Evolutionary conservation across 306 rosid genomes (phyloP), one percentile per base, ranked within the genome.

Genomic region (Vigna nakashimae): DNA sequence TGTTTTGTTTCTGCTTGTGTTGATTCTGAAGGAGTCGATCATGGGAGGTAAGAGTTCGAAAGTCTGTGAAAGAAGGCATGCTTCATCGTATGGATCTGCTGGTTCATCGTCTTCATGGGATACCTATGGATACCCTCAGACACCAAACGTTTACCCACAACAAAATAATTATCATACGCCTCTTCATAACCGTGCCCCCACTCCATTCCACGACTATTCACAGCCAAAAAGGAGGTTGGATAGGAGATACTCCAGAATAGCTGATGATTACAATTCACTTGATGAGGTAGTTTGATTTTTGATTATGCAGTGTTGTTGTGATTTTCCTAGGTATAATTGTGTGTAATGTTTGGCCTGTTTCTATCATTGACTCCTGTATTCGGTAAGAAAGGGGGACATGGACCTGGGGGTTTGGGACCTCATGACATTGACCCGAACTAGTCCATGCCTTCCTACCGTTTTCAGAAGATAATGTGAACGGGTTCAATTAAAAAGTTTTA

Each of bases 231-330:
- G 90, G 77, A 90, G 60, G 51, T 56, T 86, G 79, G 89, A 91
- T 57, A 87, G 91, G 73, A 90, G 43, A 81, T 92, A 85, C 84
- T 90, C 97, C 1, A 88, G 84, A 79, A 94, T 94, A 9, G 88
- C 93, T 45, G 97, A 92, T 80, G 83, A 92, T 83, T 94, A 90
- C 82, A 85, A 73, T 56, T 92, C 98, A 50, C 77, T 94, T 28
- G 93, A 90, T 7, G 97, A 94, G 98, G 98, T 94, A 74, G 80
- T 66, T 66, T 66, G 75, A 71, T 57, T 5, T 15, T 50, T 20
- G 13, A 36, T 9, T 13, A 62, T 68, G 40, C 18, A n/a, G 67
- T 45, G 43, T 20, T 45, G 45, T 57, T 78, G 26, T 78, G 66
- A 22, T 76, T 49, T 71, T 20, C 34, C 60, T 76, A n/a, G 66